Evolutionary conservation across 225 moss, liverwort and hornwort species (phyloP).

Genomic region (Sphagnum tenellum): DNA sequence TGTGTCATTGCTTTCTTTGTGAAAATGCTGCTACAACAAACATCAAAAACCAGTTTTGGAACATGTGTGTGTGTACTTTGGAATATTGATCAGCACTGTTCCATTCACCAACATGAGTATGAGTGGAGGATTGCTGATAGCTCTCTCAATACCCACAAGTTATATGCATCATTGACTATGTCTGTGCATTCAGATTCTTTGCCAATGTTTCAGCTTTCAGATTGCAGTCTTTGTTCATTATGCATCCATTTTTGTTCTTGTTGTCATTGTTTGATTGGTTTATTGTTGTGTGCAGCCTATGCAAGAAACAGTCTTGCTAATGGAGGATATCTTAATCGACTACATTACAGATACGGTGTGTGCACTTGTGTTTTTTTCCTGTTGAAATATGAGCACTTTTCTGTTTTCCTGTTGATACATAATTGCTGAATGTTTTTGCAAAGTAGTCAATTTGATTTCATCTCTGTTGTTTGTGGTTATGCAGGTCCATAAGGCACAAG

Average conservation of each 20-base stretch:
- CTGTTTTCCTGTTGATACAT: too few species aligned
- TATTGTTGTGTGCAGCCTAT: conserved; percentile 29
- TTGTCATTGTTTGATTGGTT: not conserved
- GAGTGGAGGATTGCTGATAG: too few species aligned
- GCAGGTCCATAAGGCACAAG: conserved; percentile 72
- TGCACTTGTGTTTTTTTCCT: not conserved
- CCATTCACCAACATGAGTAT: too few species aligned
- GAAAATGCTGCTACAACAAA: too few species aligned
- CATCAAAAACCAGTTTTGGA: too few species aligned
- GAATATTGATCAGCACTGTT: too few species aligned
- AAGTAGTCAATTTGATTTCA: not conserved
- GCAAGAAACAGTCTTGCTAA: conserved; percentile 78
- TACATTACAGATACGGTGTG: conserved; percentile 68
- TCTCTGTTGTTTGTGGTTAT: not conserved
- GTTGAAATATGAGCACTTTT: too few species aligned
- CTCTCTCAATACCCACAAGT: too few species aligned
- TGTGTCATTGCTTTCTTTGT: too few species aligned
- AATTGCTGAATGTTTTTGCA: too few species aligned
- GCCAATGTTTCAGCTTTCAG: not conserved
- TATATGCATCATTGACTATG: not conserved
- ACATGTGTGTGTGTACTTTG: too few species aligned
- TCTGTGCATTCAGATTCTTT: not conserved
- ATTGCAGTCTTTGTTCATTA: too few species aligned
- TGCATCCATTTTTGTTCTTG: not conserved
- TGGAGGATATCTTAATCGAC: conserved; percentile 85